These are phyloP conservation scores for Picea glauca DNA, from an alignment of 75 land plant genomes.

Conservation along the genomic window DNA sequence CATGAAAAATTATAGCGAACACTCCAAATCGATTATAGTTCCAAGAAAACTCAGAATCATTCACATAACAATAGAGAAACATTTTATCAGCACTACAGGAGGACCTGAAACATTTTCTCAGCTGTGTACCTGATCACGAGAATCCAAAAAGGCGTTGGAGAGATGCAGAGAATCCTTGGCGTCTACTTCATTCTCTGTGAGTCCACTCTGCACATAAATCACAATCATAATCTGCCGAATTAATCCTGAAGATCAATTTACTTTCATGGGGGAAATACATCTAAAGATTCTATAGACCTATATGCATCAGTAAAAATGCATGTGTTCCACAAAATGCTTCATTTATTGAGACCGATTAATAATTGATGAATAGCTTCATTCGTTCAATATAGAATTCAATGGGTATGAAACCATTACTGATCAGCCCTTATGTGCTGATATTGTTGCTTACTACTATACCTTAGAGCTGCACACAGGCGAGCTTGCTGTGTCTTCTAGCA, in stretches of 20 bases:
- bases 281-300: too few relatives aligned
- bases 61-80: background rate
- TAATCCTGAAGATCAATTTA: too few relatives aligned
- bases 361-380: too few relatives aligned
- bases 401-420: too few relatives aligned
- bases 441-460: background rate
- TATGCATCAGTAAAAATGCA: too few relatives aligned
- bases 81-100: background rate
- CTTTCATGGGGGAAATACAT: too few relatives aligned
- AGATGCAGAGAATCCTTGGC: background rate
- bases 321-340: too few relatives aligned
- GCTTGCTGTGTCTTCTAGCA: slow-evolving; percentile 60
- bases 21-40: background rate
- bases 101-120: background rate
- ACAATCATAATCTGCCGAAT: background rate
- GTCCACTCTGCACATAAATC: slow-evolving; percentile 6
- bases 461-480: slow-evolving; percentile 34
- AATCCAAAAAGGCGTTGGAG: background rate
- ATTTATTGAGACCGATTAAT: too few relatives aligned
- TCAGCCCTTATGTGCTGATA: background rate
- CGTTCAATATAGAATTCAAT: too few relatives aligned
- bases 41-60: background rate
- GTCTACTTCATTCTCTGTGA: slow-evolving; percentile 1
- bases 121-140: background rate
- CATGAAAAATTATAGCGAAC: background rate